Percentiles rank a stretch among this genome's conserved stretches.
Evolutionary conservation across 2,329 filamentous ascomycete genomes (phyloP).

Genomic region (Alternaria infectoria): DNA sequence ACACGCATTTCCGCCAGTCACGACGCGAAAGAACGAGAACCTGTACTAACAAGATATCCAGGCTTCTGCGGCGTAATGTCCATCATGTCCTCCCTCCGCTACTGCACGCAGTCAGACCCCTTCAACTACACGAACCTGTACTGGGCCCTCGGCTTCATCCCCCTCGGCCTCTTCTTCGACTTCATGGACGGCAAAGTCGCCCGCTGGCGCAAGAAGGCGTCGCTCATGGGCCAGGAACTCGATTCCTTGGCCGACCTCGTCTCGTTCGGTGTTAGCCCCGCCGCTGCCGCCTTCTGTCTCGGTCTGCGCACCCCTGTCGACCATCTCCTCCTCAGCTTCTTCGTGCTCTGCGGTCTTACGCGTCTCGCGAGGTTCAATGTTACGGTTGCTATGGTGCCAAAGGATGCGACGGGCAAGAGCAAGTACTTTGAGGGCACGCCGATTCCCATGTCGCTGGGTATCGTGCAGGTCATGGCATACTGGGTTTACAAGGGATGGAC

Average conservation of each 20-base stretch:
- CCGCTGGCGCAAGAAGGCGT: conserved; percentile 95
- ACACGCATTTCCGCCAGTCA: not conserved
- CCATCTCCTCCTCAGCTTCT: conserved; percentile 81
- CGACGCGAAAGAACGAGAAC: not conserved
- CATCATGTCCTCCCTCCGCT: conserved; percentile 91
- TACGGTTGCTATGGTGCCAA: conserved; percentile 85
- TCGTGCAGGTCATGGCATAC: conserved; percentile 85
- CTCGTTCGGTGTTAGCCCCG: conserved; percentile 92
- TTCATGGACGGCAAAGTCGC: conserved; percentile 98
- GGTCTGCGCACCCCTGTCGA: conserved; percentile 85
- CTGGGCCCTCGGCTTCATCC: conserved; percentile 83
- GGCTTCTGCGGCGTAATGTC: conserved; percentile 93
- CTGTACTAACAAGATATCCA: conserved; percentile 34
- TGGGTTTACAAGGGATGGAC: conserved; percentile 86
- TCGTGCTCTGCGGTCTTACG: conserved; percentile 92
- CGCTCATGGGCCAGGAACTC: conserved; percentile 95
- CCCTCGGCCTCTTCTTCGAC: conserved; percentile 89
- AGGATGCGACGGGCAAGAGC: conserved; percentile 89
- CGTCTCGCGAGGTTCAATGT: conserved; percentile 97
- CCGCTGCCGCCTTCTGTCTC: conserved; percentile 84
- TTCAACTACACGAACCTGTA: conserved; percentile 73
- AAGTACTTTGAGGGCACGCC: conserved; percentile 97
- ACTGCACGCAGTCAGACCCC: conserved; percentile 76
- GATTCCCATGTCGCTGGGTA: conserved; percentile 85
- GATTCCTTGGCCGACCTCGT: conserved; percentile 96